Evolutionary conservation across 441 rosid genomes (phyloP).

Genomic region (Erysimum pusillum): DNA sequence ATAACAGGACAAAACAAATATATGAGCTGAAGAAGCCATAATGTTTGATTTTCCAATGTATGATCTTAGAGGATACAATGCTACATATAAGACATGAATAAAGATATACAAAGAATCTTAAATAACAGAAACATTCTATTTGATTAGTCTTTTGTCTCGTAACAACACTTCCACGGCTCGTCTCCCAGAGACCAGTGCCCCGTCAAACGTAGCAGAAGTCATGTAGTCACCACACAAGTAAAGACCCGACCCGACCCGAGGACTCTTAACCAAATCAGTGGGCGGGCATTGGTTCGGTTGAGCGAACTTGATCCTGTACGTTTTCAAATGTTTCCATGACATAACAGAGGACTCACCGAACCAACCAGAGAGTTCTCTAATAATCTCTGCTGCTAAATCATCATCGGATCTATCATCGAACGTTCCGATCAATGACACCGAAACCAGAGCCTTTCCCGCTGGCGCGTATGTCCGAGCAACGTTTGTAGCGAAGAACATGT

Average conservation of each 20-base stretch:
- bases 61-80: background rate
- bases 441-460: constrained; percentile 67
- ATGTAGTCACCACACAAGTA: constrained; percentile 79
- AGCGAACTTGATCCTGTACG: constrained; percentile 73
- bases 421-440: constrained; percentile 80
- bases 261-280: constrained; percentile 66
- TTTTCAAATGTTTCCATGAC: constrained; percentile 78
- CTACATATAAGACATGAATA: constrained; percentile 9
- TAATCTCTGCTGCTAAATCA: constrained; percentile 57
- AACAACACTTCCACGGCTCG: constrained; percentile 80
- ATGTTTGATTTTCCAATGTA: background rate
- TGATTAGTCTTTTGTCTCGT: constrained; percentile 42
- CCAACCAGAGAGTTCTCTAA: constrained; percentile 75
- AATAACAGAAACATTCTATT: background rate
- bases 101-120: constrained; percentile 26
- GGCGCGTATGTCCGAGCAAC: constrained; percentile 84
- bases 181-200: constrained; percentile 88
- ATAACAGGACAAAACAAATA: background rate
- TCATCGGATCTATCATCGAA: constrained; percentile 62
- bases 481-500: constrained; percentile 89
- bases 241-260: constrained; percentile 53
- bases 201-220: constrained; percentile 87
- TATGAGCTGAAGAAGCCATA: constrained; percentile 12
- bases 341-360: constrained; percentile 59
- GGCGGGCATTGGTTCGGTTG: constrained; percentile 92